A percentile compares a stretch with the other conserved stretches of the same genome.
Evolutionary conservation across 2,329 filamentous ascomycete genomes (phyloP).

Genomic region (Helicocarpus griseus): DNA sequence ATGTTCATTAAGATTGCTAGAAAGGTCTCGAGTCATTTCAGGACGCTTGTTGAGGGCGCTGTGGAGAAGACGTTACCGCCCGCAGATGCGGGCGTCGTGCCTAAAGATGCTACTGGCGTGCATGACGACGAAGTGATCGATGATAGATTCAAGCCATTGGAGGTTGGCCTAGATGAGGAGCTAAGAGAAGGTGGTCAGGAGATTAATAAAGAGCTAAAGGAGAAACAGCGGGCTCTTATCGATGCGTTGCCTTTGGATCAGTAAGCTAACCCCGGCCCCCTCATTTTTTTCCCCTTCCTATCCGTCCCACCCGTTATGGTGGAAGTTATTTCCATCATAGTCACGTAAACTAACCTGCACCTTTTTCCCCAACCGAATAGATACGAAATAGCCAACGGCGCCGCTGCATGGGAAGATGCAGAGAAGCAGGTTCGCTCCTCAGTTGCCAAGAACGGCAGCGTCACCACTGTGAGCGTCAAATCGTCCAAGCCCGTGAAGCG

Average conservation of each 20-base stretch:
- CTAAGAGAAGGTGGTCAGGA: constrained; percentile 75
- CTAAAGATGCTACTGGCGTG: constrained; percentile 43
- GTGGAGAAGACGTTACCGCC: constrained; percentile 58
- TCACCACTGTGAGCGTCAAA: constrained; percentile 63
- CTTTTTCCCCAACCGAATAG: constrained; percentile 17
- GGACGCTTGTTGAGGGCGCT: constrained; percentile 62
- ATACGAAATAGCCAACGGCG: constrained; percentile 39
- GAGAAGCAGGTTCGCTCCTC: constrained; percentile 64
- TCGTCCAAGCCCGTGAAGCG: constrained; percentile 60
- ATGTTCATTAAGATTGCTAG: constrained; percentile 97
- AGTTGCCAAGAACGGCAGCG: constrained; percentile 42
- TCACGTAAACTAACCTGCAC: background rate
- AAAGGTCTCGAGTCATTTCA: constrained; percentile 75
- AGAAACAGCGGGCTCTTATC: constrained; percentile 79
- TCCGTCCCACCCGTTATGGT: background rate
- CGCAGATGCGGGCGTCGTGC: constrained; percentile 31
- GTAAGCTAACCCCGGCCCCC: constrained; percentile 41
- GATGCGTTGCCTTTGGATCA: constrained; percentile 82
- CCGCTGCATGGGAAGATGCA: constrained; percentile 46
- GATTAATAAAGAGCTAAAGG: constrained; percentile 57
- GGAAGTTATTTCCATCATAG: too few relatives aligned
- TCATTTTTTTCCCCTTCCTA: background rate
- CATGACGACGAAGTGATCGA: constrained; percentile 61
- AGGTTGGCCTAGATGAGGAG: constrained; percentile 66
- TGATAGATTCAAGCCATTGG: constrained; percentile 60